Evolutionary conservation across 495 filamentous ascomycete genomes (phyloP), one percentile per base, ranked within the genome.

Genomic region (Usnea hakonensis): DNA sequence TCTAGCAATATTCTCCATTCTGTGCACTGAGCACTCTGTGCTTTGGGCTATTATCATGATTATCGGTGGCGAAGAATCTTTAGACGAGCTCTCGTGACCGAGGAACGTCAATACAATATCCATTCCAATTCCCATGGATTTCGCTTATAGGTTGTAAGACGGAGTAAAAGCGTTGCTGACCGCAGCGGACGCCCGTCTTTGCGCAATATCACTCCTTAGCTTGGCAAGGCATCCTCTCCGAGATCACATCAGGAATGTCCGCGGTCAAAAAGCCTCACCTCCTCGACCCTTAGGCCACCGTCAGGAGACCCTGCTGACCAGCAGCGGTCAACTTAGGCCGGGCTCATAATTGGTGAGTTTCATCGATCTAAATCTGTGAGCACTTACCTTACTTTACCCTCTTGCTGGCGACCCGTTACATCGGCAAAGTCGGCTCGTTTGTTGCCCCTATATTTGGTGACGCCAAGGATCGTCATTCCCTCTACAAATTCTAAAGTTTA

Each of bases 401-500:
- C n/a, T n/a, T n/a, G n/a, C n/a, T n/a, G n/a, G n/a, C n/a, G 28
- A 50, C 46, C 16, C 5, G 13, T 30, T 50, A 5, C 26, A 33
- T 60, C 58, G 58, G 44, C 23, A 59, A 48, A 16, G 32, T 44
- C 44, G 44, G 35, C 35, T 53, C 33, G 33, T 60, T 30, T 41
- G 23, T 23, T 60, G n/a, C 19, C 11, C 30, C 44, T 54, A 60
- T 60, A 32, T 32, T 52, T 32, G 48, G 28, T 50, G 46, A 40
- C 36, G 57, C 57, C 43, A 60, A 59, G 57, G 9, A 16, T 50
- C 36, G 21, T 46, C 43, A 46, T 23, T 50, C 32, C 21, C 16
- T 46, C 5, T 40, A 10, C 33, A 26, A 11, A 19, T 16, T 23
- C n/a, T n/a, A n/a, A n/a, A n/a, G n/a, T n/a, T n/a, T n/a, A n/a